Percentiles rank a stretch among this genome's conserved stretches.
phyloP scores from a whole-genome alignment of 768 basidiomycete genomes.

The Tylopilus plumbeoviolaceoides region DNA sequence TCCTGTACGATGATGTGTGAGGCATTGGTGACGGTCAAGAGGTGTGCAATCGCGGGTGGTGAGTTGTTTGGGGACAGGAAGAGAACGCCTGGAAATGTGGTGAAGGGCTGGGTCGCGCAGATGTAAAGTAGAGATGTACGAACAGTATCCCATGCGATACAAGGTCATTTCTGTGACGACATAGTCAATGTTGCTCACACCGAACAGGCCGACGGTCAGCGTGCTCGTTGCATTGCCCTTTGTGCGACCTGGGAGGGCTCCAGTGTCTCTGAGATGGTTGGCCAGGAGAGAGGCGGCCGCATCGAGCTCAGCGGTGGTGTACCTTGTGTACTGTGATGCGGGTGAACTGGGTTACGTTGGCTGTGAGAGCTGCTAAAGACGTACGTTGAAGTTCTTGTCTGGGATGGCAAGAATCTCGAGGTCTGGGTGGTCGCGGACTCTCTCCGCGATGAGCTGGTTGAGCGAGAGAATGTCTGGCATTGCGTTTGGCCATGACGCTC shows the following conservation, averaged over 20 bases:
- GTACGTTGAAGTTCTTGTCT: conserved; percentile 22
- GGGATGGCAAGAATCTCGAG: conserved; percentile 22
- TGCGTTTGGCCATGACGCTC: neutral
- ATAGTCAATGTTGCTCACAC: conserved; percentile 27
- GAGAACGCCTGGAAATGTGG: conserved; percentile 20
- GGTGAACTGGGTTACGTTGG: neutral
- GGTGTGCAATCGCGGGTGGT: conserved; percentile 41
- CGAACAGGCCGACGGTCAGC: conserved; percentile 25
- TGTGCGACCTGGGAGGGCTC: conserved; percentile 19
- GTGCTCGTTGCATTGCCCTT: conserved; percentile 22
- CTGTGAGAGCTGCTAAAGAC: neutral
- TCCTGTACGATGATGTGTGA: conserved; percentile 25
- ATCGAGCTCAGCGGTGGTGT: conserved; percentile 24
- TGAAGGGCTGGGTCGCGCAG: neutral
- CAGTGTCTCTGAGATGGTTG: conserved; percentile 17
- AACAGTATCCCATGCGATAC: conserved; percentile 32
- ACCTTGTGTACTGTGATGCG: conserved; percentile 19
- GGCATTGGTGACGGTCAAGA: conserved; percentile 30
- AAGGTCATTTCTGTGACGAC: conserved; percentile 23
- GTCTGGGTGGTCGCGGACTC: conserved; percentile 17
- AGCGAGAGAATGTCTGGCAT: conserved; percentile 25
- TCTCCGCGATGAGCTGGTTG: conserved; percentile 26
- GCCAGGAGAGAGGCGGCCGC: conserved; percentile 26
- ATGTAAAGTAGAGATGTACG: neutral
- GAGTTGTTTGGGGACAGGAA: conserved; percentile 45